Percentiles rank a stretch among this genome's conserved stretches.
Conservation (phyloP, 176 grass and related monocot genomes). For the Carex scoparia region DNA sequence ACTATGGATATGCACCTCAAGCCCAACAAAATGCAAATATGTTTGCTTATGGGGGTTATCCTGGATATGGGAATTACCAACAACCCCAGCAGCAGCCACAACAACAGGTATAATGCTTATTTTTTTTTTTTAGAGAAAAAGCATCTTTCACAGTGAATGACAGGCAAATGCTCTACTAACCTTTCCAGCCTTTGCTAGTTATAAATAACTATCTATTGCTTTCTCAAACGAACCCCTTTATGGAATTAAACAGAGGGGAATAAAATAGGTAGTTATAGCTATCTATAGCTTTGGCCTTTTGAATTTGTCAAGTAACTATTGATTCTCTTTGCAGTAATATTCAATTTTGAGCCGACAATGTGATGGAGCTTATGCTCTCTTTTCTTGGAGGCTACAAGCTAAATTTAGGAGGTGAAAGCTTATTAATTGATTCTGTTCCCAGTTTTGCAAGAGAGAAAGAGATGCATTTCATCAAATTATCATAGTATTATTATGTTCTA, state of each 20-base stretch:
- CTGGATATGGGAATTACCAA: slow-evolving; percentile 68
- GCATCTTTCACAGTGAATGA: slow-evolving; percentile 1
- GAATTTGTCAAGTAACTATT: background rate
- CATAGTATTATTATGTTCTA: slow-evolving; percentile 16
- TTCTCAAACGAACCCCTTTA: background rate
- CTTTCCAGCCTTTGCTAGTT: background rate
- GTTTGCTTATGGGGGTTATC: slow-evolving; percentile 69
- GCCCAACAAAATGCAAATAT: slow-evolving; percentile 51
- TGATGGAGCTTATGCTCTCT: background rate
- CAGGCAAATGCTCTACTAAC: slow-evolving; percentile 28
- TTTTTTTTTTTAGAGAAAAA: background rate
- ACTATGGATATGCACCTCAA: slow-evolving; percentile 68
- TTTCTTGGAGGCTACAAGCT: slow-evolving; percentile 5
- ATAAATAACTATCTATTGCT: background rate
- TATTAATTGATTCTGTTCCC: slow-evolving; percentile 11
- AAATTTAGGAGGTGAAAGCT: background rate
- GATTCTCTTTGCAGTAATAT: background rate
- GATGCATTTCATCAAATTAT: slow-evolving; percentile 14
- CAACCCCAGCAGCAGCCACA: slow-evolving; percentile 47
- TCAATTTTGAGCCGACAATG: background rate
- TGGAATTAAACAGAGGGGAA: background rate
- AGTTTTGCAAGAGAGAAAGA: slow-evolving; percentile 12
- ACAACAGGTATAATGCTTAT: slow-evolving; percentile 40
- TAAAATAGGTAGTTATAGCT: background rate
- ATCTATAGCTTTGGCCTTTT: background rate